These are phyloP conservation scores for Persicaria tinctoria DNA, from an alignment of 148 eudicot genomes.

Conservation along the genomic window DNA sequence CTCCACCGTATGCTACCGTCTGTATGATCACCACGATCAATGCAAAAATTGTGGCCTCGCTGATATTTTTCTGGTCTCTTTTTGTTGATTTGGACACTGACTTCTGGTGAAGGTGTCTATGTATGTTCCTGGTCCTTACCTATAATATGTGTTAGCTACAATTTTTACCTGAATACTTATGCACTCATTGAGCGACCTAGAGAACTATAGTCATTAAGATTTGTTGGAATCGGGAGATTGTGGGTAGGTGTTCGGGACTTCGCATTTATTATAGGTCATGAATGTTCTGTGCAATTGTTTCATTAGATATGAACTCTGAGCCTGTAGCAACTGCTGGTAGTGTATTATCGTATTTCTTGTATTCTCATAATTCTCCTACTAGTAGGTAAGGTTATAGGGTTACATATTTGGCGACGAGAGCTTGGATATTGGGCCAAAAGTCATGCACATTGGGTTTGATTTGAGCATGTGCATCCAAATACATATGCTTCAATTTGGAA, in stretches of 20 bases:
- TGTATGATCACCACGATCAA: not conserved
- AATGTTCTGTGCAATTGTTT: no score
- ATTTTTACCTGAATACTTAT: not conserved
- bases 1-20: not conserved
- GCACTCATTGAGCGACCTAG: not conserved
- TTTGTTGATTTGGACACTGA: not conserved
- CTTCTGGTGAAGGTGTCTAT: not conserved
- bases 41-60: not conserved
- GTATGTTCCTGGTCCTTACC: not conserved
- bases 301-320: no score
- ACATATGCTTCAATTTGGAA: not conserved
- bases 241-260: not conserved
- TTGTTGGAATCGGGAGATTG: not conserved
- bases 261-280: not conserved
- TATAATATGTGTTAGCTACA: not conserved
- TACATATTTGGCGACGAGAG: not conserved
- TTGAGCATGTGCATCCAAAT: not conserved
- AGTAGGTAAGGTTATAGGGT: not conserved
- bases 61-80: not conserved
- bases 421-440: not conserved
- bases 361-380: no score
- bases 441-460: not conserved
- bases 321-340: no score
- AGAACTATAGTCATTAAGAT: not conserved
- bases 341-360: no score